phyloP scores from a whole-genome alignment of 106 monocot genomes.

The Dendrobium chrysotoxum region DNA sequence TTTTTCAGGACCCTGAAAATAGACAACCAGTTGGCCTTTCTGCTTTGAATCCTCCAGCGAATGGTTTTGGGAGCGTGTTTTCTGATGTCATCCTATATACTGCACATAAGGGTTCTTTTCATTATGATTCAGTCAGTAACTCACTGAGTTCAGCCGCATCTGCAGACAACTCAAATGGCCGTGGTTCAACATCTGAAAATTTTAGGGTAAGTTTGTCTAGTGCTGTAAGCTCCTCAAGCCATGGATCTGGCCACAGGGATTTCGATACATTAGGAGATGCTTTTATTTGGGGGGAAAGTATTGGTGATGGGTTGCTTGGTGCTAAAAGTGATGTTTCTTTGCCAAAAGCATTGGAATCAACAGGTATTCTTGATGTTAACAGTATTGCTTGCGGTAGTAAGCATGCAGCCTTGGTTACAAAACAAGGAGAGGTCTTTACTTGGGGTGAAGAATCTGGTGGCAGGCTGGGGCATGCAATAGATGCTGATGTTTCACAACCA shows the following conservation, averaged over 20 bases:
- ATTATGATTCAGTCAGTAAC: slow-evolving; percentile 26
- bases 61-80: slow-evolving; percentile 42
- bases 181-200: slow-evolving; percentile 36
- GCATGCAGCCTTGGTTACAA: slow-evolving; percentile 56
- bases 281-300: slow-evolving; percentile 47
- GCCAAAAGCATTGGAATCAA: slow-evolving; percentile 54
- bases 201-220: slow-evolving; percentile 50
- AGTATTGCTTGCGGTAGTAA: slow-evolving; percentile 50
- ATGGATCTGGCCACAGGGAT: slow-evolving; percentile 48
- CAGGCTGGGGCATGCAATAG: slow-evolving; percentile 51
- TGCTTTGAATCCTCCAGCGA: slow-evolving; percentile 28
- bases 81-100: slow-evolving; percentile 48
- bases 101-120: slow-evolving; percentile 25
- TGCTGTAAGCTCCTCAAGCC: slow-evolving; percentile 57
- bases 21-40: slow-evolving; percentile 13
- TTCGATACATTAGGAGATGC: slow-evolving; percentile 60
- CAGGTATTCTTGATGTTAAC: slow-evolving; percentile 42
- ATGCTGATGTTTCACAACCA: slow-evolving; percentile 50
- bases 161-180: slow-evolving; percentile 35
- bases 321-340: slow-evolving; percentile 27
- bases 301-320: slow-evolving; percentile 35
- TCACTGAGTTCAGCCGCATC: slow-evolving; percentile 38
- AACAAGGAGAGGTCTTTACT: slow-evolving; percentile 64
- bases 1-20: slow-evolving; percentile 37
- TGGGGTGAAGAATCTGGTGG: slow-evolving; percentile 78